Base-by-base conservation (phyloP, 768 basidiomycete species). In the Termitomyces sp. region DNA sequence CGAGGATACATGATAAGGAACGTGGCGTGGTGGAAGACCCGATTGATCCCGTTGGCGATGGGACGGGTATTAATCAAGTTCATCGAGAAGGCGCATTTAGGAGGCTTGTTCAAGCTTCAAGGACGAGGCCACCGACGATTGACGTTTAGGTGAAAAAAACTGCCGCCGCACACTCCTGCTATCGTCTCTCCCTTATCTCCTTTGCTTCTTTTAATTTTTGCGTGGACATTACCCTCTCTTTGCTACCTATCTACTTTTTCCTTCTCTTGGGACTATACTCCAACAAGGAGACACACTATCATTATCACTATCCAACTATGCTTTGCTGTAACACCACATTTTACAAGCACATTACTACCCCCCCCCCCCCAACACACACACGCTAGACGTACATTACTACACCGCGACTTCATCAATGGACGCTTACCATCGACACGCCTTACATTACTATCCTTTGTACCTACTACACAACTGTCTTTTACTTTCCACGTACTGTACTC, bases 51-150 rank as follows among this genome's bases (percentile, higher is more conserved):
- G 54, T 54, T 41, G 61, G 58, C 18, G 60, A 65, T 47, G 60
- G 58, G 46, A 65, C 65, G 24, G 64, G 60, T 18, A 53, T 55
- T 28, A 59, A 57, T 28, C 60, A 61, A 9, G 61, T 62, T 7
- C 58, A 68, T 22, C 69, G 65, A 20, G 59, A 66, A 9, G 70
- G 67, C 45, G 62, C 70, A 36, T 67, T 74, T 33, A 67, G 67
- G 59, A 62, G 70, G 55, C 64, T 72, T 37, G 69, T 72, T 22
- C 63, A 68, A 29, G 64, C 68, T 59, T 71, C 70, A 31, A 64
- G 63, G 56, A 67, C 70, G 51, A 59, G 54, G 8, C 56, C 59
- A n/a, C 57, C 58, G 41, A 57, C 54, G 33, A 62, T 61, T 31
- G 64, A 64, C 31, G 61, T 61, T 34, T 62, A 59, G 58, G 41